These are phyloP conservation scores for Vickermania spadyakhi DNA, from an alignment of 208 protist genomes.

Conservation along the genomic window DNA sequence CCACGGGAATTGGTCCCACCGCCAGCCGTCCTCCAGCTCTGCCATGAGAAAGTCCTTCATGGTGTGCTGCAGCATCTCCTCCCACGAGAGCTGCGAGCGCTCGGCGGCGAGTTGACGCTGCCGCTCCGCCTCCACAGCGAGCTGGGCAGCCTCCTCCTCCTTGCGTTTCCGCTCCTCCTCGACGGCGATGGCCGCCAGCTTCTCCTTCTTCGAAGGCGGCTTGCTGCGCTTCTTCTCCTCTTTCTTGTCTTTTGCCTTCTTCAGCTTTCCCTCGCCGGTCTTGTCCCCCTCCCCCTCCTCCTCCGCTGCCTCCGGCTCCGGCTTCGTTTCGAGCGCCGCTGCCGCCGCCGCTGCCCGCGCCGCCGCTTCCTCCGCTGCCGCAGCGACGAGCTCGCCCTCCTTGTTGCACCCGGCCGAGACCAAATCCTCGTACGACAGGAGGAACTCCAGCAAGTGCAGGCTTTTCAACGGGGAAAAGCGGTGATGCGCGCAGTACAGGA, in stretches of 20 bases:
- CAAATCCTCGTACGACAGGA: slow-evolving; percentile 12
- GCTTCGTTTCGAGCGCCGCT: not conserved
- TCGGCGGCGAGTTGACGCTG: not conserved
- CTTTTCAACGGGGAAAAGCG: slow-evolving; percentile 45
- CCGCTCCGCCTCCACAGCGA: not conserved
- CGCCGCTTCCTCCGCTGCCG: not conserved
- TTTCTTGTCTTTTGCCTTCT: slow-evolving; percentile 3
- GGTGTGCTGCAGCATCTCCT: slow-evolving; percentile 8
- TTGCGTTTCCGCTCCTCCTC: not conserved
- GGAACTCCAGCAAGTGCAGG: slow-evolving; percentile 47
- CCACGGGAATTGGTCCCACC: slow-evolving; percentile 39
- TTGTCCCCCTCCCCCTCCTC: not conserved
- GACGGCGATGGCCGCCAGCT: not conserved
- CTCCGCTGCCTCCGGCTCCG: not conserved
- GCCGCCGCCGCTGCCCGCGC: not conserved
- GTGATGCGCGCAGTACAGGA: slow-evolving; percentile 51
- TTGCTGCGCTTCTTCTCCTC: slow-evolving; percentile 5
- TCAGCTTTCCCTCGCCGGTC: not conserved
- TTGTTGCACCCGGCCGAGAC: slow-evolving; percentile 8
- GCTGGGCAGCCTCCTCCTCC: slow-evolving; percentile 1
- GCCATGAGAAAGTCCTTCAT: slow-evolving; percentile 18
- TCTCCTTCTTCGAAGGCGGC: not conserved
- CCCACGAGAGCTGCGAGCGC: slow-evolving; percentile 4
- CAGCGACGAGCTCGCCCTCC: not conserved
- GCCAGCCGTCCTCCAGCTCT: slow-evolving; percentile 37